A percentile compares a stretch with the other conserved stretches of the same genome.
Evolutionary conservation across 2,329 filamentous ascomycete genomes (phyloP).

Genomic region (Aspergillus sp.): DNA sequence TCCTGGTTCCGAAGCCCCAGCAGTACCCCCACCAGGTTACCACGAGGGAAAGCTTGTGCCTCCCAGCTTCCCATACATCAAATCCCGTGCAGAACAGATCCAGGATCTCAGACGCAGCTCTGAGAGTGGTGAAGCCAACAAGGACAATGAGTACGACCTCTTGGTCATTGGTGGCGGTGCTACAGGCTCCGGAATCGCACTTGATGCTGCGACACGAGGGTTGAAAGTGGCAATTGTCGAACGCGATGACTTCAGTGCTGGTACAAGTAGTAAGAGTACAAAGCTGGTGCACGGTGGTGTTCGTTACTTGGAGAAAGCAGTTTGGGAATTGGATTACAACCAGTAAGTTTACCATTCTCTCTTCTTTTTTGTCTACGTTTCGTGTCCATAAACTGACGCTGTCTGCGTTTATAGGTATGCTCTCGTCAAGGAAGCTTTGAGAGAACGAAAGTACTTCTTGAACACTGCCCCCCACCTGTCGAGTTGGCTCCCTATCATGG

Average conservation of each 20-base stretch:
- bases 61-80: slow-evolving; percentile 49
- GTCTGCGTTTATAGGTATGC: slow-evolving; percentile 42
- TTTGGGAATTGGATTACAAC: slow-evolving; percentile 79
- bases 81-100: slow-evolving; percentile 48
- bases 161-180: slow-evolving; percentile 75
- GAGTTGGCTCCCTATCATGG: slow-evolving; percentile 76
- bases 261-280: slow-evolving; percentile 81
- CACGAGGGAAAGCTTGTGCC: slow-evolving; percentile 54
- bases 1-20: slow-evolving; percentile 57
- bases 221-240: slow-evolving; percentile 77
- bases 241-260: slow-evolving; percentile 75
- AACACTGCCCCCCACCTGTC: slow-evolving; percentile 79
- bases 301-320: slow-evolving; percentile 78
- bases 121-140: slow-evolving; percentile 8
- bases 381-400: no score
- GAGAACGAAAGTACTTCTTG: slow-evolving; percentile 78
- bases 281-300: slow-evolving; percentile 84
- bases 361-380: not conserved
- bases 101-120: slow-evolving; percentile 45
- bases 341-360: slow-evolving; percentile 48
- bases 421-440: slow-evolving; percentile 74
- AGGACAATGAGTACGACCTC: slow-evolving; percentile 61
- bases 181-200: slow-evolving; percentile 73
- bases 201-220: slow-evolving; percentile 74
- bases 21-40: slow-evolving; percentile 60